These are phyloP conservation scores for Elasticomyces elasticus DNA, from an alignment of 495 filamentous ascomycete genomes.

Conservation along the genomic window DNA sequence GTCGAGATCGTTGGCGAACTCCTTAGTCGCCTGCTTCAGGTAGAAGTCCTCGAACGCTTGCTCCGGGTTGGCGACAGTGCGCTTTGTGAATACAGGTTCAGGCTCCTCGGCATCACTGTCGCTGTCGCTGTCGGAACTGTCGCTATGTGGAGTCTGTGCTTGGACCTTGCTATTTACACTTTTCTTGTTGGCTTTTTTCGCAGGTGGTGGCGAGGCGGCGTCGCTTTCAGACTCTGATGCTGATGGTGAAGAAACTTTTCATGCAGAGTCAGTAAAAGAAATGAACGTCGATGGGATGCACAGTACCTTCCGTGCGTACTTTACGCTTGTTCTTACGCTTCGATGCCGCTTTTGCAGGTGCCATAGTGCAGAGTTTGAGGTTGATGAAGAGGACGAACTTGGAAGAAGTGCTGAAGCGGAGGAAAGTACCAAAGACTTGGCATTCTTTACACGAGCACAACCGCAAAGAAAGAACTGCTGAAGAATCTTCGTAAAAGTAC, in stretches of 20 bases:
- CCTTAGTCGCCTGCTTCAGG: constrained; percentile 19
- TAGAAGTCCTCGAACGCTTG: constrained; percentile 21
- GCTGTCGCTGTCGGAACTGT: background rate
- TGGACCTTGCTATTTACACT: background rate
- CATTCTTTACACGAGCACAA: no score
- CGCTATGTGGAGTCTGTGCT: background rate
- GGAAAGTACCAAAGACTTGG: no score
- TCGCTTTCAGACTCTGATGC: background rate
- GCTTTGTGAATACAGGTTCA: background rate
- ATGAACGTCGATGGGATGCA: background rate
- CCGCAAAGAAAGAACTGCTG: no score
- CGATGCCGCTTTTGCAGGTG: background rate
- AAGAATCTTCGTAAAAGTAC: no score
- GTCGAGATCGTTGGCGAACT: constrained; percentile 23
- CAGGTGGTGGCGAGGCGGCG: background rate
- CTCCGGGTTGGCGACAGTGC: constrained; percentile 1
- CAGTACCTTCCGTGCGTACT: background rate
- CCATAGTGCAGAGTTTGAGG: background rate
- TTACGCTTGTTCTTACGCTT: constrained; percentile 3
- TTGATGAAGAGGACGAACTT: no score
- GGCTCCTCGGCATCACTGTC: background rate
- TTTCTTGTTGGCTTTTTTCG: background rate
- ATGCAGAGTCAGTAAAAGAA: background rate
- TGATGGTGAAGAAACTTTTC: background rate
- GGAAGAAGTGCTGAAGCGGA: no score